Evolutionary conservation across 2,329 filamentous ascomycete genomes (phyloP), one percentile per base, ranked within the genome.

Genomic region (Fusarium multiceps): DNA sequence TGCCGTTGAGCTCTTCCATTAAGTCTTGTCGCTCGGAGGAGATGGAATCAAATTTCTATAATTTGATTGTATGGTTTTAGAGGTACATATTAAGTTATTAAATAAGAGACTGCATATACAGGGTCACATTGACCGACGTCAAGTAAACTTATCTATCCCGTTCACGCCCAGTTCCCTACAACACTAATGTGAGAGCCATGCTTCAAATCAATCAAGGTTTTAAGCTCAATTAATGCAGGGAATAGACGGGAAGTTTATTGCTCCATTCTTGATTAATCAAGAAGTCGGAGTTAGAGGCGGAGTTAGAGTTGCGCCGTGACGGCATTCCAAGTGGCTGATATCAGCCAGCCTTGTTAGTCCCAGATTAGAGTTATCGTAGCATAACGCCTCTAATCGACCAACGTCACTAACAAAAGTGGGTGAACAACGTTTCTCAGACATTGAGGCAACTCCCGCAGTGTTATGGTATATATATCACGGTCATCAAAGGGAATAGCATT

Each of bases 1-100:
- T 59, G 71, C 71, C 3, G 73, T 76, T 54, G 74, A 76, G 67
- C 56, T 76, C 37, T 76, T 74, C 46, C 46, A 76, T 41, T 76
- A 68, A 48, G 9, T 4, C 16, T 20, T 25, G 28, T n/a, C n/a
- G 23, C 25, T 32, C 42, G 34, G 13, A 21, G 16, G 20, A 12
- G 21, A 23, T 14, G 12, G 13, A 23, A 47, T 25, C 13, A 18
- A 32, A 21, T 32, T 45, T 23, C 10, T n/a, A 28, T 32, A 13
- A 43, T 20, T 23, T 37, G 27, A 43, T 41, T 20, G 12, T 45
- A 18, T 54, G 42, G 41, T 20, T 53, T 42, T 68, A 55, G 21
- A 43, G 68, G 64, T 75, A 75, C 21, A 75, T 75, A 75, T 63
- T 74, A 75, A 73, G 74, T 61, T 74, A 42, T 48, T 42, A 40